Evolutionary conservation across 495 filamentous ascomycete genomes (phyloP), one percentile per base, ranked within the genome.

Genomic region (Penicillium atrosanguineum): DNA sequence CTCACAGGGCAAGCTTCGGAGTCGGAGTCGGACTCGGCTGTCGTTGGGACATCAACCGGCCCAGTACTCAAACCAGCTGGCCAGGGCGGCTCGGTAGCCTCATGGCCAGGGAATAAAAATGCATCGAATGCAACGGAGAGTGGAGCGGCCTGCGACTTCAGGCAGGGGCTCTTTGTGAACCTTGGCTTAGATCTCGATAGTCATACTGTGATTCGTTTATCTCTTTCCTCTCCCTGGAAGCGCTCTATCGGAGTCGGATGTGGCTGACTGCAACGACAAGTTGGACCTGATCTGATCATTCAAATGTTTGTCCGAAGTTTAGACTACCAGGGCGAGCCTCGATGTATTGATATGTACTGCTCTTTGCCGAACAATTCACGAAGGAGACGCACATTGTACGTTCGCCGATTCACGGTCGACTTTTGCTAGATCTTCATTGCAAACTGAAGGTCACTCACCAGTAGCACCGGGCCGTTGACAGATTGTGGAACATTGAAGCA

Each of bases 21-120:
- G 11, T 65, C 62, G 56, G 62, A 63, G 39, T 65, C 62, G 62
- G 62, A 44, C 37, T 57, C 50, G 46, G 53, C 21, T 15, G 16
- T 49, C 11, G 18, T 48, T 48, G 26, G 40, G n/a, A 37, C 41
- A 34, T 25, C 44, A 47, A 42, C 31, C 19, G 26, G 43, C 18
- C 16, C 44, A 20, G 12, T 38, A 9, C 18, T 14, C 6, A 26
- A 44, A 37, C 19, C 5, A 3, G 6, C 19, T 47, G 48, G 20
- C 40, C 20, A 29, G 14, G 11, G 42, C 29, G 29, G 21, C 39
- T 37, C n/a, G 9, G 14, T 19, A 38, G 36, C 25, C 20, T 37
- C 34, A 21, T 34, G 21, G 37, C 14, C 16, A 45, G 41, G 26
- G 36, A 19, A n/a, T 7, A 8, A 2, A 29, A 20, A 3, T 41